A percentile compares a stretch with the other conserved stretches of the same genome.
Evolutionary conservation across 164 flowering plant genomes (phyloP).

Genomic region (Vitis amurensis): DNA sequence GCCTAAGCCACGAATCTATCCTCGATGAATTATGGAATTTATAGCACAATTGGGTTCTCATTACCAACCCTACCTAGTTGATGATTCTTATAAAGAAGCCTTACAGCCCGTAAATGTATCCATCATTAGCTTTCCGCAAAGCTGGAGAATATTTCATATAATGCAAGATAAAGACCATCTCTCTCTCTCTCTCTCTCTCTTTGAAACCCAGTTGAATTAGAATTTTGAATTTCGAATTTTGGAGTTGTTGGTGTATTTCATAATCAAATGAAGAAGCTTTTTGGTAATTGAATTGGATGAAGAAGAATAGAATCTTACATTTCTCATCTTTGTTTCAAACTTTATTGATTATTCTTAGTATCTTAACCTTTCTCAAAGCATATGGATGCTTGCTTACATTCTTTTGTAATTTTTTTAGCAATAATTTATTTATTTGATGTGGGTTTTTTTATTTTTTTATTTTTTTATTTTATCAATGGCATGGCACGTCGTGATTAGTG

Average conservation of each 20-base stretch:
- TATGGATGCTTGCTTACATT: background rate
- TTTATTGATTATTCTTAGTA: constrained; percentile 29
- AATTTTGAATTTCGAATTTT: constrained; percentile 15
- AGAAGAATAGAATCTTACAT: constrained; percentile 38
- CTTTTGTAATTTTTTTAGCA: background rate
- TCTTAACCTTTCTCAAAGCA: constrained; percentile 22
- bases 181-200: background rate
- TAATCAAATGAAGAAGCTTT: constrained; percentile 7
- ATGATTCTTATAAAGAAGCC: constrained; percentile 38
- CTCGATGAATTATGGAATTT: constrained; percentile 29
- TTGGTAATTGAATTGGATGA: constrained; percentile 24
- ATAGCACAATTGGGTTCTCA: constrained; percentile 25
- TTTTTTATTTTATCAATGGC: no score
- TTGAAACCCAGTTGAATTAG: constrained; percentile 8
- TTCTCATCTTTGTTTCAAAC: constrained; percentile 17
- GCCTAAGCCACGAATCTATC: constrained; percentile 22
- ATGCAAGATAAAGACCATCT: constrained; percentile 20
- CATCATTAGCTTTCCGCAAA: constrained; percentile 46
- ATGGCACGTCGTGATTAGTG: background rate
- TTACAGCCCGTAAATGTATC: constrained; percentile 42
- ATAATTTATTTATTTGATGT: no score
- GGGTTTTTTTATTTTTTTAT: no score
- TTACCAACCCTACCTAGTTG: constrained; percentile 6
- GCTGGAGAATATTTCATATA: constrained; percentile 41
- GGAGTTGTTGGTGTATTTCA: constrained; percentile 10